Conservation (phyloP, 441 rosid species). For the Gossypium schwendimanii region DNA sequence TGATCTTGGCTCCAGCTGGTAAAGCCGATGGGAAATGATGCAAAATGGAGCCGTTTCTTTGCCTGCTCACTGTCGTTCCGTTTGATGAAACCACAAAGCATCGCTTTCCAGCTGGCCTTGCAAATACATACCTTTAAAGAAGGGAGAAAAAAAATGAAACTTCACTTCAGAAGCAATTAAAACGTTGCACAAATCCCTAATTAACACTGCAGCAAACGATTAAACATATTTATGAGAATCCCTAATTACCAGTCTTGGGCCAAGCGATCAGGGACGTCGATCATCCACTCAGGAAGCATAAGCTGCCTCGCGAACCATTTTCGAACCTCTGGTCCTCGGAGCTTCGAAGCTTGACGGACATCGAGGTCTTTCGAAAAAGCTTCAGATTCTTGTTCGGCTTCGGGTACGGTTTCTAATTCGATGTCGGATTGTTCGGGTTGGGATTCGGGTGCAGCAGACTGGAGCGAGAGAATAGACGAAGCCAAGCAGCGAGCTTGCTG, state of each 20-base stretch:
- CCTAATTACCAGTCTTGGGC: constrained; percentile 52
- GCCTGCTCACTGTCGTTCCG: constrained; percentile 77
- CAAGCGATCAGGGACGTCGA: constrained; percentile 74
- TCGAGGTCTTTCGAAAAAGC: constrained; percentile 38
- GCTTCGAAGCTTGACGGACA: constrained; percentile 55
- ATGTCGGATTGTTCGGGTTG: constrained; percentile 31
- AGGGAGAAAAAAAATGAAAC: not conserved
- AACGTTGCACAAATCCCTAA: not conserved
- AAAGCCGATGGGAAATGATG: constrained; percentile 83
- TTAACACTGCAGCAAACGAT: not conserved
- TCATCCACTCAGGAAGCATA: constrained; percentile 94
- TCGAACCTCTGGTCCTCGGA: constrained; percentile 66
- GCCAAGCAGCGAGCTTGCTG: constrained; percentile 79
- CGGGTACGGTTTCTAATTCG: constrained; percentile 24
- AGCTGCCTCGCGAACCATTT: constrained; percentile 79
- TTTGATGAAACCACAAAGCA: constrained; percentile 83
- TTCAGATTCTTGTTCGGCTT: constrained; percentile 23
- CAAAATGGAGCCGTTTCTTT: constrained; percentile 68
- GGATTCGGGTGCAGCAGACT: constrained; percentile 31
- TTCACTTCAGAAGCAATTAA: not conserved
- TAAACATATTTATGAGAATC: not conserved
- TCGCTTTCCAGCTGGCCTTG: constrained; percentile 87
- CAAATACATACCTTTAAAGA: constrained; percentile 64
- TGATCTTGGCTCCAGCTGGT: constrained; percentile 69
- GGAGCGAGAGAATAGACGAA: constrained; percentile 60